Conservation (phyloP, 225 moss, liverwort and hornwort species). For the Physcomitrellopsis africana region DNA sequence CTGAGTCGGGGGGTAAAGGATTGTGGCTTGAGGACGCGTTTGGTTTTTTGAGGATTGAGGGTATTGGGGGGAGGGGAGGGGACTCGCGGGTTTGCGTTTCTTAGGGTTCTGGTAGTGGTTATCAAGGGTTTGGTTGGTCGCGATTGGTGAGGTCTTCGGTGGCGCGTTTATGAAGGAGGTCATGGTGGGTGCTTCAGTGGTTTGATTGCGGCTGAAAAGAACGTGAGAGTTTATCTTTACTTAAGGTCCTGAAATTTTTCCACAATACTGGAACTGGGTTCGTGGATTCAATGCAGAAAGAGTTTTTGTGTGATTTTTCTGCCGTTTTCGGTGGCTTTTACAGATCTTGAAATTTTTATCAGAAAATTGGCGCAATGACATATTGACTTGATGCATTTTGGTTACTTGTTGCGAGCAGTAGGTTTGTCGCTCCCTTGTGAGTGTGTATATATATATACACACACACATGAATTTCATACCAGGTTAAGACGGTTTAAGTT, state of each 20-base stretch:
- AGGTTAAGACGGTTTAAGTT: not conserved
- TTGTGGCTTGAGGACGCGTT: no score
- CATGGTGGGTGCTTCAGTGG: not conserved
- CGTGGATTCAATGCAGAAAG: not conserved
- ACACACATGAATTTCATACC: not conserved
- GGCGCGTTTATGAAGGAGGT: not conserved
- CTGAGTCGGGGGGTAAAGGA: no score
- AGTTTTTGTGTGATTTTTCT: not conserved
- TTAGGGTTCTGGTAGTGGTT: not conserved
- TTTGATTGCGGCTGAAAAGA: not conserved
- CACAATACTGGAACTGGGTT: not conserved
- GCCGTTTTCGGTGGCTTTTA: not conserved
- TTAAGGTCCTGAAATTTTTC: slow-evolving; percentile 26
- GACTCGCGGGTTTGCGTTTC: no score
- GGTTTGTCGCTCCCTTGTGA: not conserved
- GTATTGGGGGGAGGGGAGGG: no score
- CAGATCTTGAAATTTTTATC: not conserved
- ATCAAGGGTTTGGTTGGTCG: not conserved
- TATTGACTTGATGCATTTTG: slow-evolving; percentile 14
- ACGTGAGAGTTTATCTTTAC: not conserved
- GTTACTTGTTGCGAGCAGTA: not conserved
- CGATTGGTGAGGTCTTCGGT: not conserved
- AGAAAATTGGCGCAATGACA: not conserved
- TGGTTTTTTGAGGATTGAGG: no score
- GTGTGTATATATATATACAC: not conserved